These are phyloP conservation scores for Globisporangium splendens DNA, from an alignment of 352 stramenopile genomes.

Conservation along the genomic window DNA sequence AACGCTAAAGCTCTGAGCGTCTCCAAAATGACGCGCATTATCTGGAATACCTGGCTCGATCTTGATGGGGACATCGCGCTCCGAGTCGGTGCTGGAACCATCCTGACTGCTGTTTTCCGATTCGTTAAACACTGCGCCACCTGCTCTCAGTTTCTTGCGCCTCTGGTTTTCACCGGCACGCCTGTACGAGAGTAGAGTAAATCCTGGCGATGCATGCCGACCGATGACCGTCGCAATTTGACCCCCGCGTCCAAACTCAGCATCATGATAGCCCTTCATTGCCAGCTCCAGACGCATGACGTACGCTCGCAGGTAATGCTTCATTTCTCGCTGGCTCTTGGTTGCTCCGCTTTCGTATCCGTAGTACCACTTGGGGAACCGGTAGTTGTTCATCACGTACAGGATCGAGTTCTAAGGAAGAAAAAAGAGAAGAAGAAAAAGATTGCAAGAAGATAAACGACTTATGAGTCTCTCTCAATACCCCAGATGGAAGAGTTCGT, in stretches of 20 bases:
- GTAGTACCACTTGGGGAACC: slow-evolving; percentile 51
- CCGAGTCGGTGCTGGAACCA: slow-evolving; percentile 4
- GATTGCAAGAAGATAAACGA: no score
- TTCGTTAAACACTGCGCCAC: no score
- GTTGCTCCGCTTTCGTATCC: slow-evolving; percentile 47
- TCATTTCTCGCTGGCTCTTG: slow-evolving; percentile 41
- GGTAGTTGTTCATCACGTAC: slow-evolving; percentile 50
- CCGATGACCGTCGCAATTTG: slow-evolving; percentile 23
- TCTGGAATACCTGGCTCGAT: no score
- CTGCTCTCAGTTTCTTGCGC: no score
- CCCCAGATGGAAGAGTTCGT: background rate
- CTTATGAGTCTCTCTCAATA: no score
- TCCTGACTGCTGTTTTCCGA: no score
- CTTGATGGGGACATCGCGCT: background rate
- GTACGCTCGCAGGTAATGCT: slow-evolving; percentile 39
- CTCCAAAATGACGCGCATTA: background rate
- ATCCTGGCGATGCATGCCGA: slow-evolving; percentile 27
- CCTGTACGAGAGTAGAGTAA: slow-evolving; percentile 36
- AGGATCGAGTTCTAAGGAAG: slow-evolving; percentile 27
- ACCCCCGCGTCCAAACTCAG: background rate
- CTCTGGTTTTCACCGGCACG: slow-evolving; percentile 11
- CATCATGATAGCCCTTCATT: background rate
- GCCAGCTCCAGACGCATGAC: slow-evolving; percentile 21
- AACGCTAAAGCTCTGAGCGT: background rate
- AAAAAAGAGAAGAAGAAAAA: no score